Evolutionary conservation across 2,329 filamentous ascomycete genomes (phyloP), one percentile per base, ranked within the genome.

Genomic region (Ophiostoma tasmaniense): DNA sequence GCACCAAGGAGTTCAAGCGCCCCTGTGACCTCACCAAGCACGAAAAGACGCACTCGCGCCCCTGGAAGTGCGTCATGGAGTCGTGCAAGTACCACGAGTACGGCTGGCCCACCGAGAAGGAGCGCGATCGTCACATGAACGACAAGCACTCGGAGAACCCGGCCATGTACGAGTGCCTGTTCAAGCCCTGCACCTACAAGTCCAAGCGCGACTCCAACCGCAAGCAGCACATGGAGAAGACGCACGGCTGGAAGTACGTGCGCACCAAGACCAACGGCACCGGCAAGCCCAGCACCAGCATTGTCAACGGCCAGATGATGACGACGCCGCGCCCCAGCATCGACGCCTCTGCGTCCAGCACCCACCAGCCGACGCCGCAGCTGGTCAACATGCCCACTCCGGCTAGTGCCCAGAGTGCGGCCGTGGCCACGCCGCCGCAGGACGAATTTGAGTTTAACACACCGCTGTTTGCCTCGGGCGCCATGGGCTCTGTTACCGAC

Each of bases 181-280:
- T 86, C 80, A 84, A 88, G 74, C 90, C 90, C 30, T 98, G 95
- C 83, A 88, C 91, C 0, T 98, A 98, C 82, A 90, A 92, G 76
- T 97, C 93, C 13, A 98, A 98, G 84, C 90, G 93, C 70, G 91
- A 97, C 81, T 95, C 91, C 72, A 98, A 98, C 79, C 96, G 92
- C 85, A 97, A 97, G 78, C 94, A 97, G 79, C 93, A 98, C 80
- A 97, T 97, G 93, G 94, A 98, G 82, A 97, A 97, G 80, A 90
- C 92, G 0, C 93, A 98, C 75, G 89, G 89, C 70, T 97, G 92
- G 90, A 84, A 84, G n/a, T 97, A 97, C 74, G 85, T 93, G 68
- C 90, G 94, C 73, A 94, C 92, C 70, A 97, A 97, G 85, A 93
- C 90, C 78, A 97, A 96, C 76, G 90, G 91, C 77, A 28, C 10